Percentiles rank a stretch among this genome's conserved stretches.
phyloP scores from a whole-genome alignment of 768 basidiomycete genomes.

The Nevesoporus exiguus region DNA sequence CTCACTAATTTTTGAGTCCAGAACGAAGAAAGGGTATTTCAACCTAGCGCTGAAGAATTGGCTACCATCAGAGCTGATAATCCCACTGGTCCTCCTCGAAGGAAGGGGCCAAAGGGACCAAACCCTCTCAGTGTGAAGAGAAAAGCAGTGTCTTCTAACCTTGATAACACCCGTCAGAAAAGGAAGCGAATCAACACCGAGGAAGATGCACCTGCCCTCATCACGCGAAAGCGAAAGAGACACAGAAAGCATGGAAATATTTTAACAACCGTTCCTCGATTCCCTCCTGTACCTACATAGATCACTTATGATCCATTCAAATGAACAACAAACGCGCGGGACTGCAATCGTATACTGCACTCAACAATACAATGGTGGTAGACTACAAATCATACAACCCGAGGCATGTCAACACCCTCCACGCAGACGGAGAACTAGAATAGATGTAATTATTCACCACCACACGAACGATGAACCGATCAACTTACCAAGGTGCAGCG shows the following conservation, averaged over 20 bases:
- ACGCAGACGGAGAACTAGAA: slow-evolving; percentile 67
- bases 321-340: too few relatives aligned
- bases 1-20: slow-evolving; percentile 26
- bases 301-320: background rate
- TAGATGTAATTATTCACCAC: background rate
- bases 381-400: background rate
- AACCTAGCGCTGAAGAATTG: slow-evolving; percentile 48
- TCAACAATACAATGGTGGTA: slow-evolving; percentile 4
- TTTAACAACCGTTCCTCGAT: background rate
- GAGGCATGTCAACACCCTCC: slow-evolving; percentile 54
- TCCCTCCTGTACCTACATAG: background rate
- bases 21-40: slow-evolving; percentile 63
- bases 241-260: slow-evolving; percentile 11
- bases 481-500: slow-evolving; percentile 52
- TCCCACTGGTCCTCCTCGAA: slow-evolving; percentile 41
- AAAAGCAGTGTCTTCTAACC: slow-evolving; percentile 45
- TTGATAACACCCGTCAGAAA: slow-evolving; percentile 12
- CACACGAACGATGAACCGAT: background rate
- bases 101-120: slow-evolving; percentile 76
- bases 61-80: slow-evolving; percentile 38
- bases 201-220: background rate
- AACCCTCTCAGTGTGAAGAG: slow-evolving; percentile 94
- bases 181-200: slow-evolving; percentile 10
- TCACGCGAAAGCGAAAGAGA: slow-evolving; percentile 23
- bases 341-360: background rate